Base-by-base conservation (phyloP, 306 rosid species). In the Myrica gale region DNA sequence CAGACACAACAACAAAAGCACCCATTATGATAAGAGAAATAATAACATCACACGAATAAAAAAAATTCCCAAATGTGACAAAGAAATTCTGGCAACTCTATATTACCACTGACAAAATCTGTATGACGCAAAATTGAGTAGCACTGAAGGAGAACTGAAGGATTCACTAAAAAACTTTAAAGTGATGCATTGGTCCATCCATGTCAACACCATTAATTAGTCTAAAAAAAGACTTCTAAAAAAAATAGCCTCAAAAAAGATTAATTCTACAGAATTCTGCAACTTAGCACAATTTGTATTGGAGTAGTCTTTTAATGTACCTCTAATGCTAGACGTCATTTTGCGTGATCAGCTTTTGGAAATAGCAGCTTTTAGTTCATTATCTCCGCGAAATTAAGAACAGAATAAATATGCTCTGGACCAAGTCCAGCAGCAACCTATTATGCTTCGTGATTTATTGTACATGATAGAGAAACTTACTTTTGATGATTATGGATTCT, bases 1-100 rank as follows among this genome's bases (percentile, higher is more conserved):
- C 13, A 79, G 69, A 47, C 20, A 77, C 12, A 46, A 58, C 1
- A 54, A 58, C 61, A 69, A 80, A 70, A 32, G 19, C n/a, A 17
- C 32, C 20, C 45, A 63, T 39, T 63, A 37, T 39, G 15, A 8
- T 63, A 63, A 63, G 20, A 37, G 8, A 37, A 15, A 15, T 13
- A 15, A 15, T 13, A 7, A 63, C 37, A 69, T 82, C 47, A 26
- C 48, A 66, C 4, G 3, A 39, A 65, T 10, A 65, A 41, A 0
- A 65, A 65, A 41, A 65, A 6, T 5, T 13, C 1, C 12, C 69
- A 39, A 39, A 37, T 39, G 19, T 63, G 20, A 54, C n/a, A 3
- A 46, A 63, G 45, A 17, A 63, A 26, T 12, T 37, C 8, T 61
- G 17, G 68, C 8, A 61, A 61, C 44, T 13, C 44, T 61, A 48